Base-by-base conservation (phyloP, 208 protist genomes). In the Leishmania gerbilli region DNA sequence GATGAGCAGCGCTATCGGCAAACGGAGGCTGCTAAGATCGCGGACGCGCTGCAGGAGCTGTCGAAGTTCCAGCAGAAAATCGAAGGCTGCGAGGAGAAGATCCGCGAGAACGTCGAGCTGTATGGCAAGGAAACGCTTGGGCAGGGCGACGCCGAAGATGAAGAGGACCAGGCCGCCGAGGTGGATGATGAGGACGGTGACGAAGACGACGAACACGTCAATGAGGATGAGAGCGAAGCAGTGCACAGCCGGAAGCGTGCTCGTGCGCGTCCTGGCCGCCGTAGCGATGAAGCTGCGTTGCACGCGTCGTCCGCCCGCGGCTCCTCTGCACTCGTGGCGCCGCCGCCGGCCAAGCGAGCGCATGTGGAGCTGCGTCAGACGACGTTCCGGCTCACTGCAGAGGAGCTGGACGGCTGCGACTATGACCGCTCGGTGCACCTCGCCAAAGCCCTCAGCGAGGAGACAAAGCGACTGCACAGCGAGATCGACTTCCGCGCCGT, bases 401-500 rank as follows among this genome's bases (percentile, higher is more conserved):
- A 97, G 31, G 89, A 98, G 80, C 78, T 99, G 24, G 86, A 80
- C 31, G 79, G 76, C 24, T 94, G 97, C 69, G 93, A 98, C 82
- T 95, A 94, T 53, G 89, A 97, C 51, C 88, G 89, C 34, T 94
- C 96, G 53, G 88, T 98, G 68, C 91, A 97, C 71, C 88, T 97
- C 13, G 97, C 96, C 19, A 96, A 96, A 80, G 86, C 91, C 47
- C 89, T 98, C 47, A 97, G 89, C 53, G 91, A 96, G 69, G 95
- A 99, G 77, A 96, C 97, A 31, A 88, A 91, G 31, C 84, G 89
- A 4, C 83, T 99, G 60, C 88, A 98, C 58, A 74, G 89, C 60
- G 85, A 95, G 51, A 97, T 99, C 78, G 98, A 98, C 79, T 98
- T 99, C 71, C 98, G 99, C 83, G 93, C 99, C 34, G 84, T 99